Evolutionary conservation across 2,329 filamentous ascomycete genomes (phyloP).

Genomic region (Cladophialophora psammophila): DNA sequence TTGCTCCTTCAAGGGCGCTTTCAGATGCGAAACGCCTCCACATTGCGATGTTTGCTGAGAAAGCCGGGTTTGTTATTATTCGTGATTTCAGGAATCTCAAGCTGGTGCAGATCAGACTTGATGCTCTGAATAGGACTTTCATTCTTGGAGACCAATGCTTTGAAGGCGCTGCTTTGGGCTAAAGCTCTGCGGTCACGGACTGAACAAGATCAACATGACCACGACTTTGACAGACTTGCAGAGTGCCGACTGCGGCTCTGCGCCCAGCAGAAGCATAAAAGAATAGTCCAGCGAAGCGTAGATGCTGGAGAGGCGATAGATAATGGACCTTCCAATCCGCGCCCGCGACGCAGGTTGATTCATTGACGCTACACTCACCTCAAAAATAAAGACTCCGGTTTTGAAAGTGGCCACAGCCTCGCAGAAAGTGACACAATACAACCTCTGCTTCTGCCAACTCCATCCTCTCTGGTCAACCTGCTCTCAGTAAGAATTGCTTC

Average conservation of each 20-base stretch:
- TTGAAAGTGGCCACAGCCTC: background rate
- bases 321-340: background rate
- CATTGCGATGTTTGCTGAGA: too few species aligned
- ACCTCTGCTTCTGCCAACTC: background rate
- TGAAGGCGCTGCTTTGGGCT: background rate
- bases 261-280: conserved; percentile 8
- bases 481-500: background rate
- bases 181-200: background rate
- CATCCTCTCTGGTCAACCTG: background rate
- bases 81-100: too few species aligned
- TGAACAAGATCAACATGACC: background rate
- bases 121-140: too few species aligned
- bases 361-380: background rate
- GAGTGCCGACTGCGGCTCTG: background rate
- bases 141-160: too few species aligned
- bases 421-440: background rate
- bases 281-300: conserved; percentile 12
- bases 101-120: too few species aligned
- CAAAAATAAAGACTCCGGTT: background rate
- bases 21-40: background rate
- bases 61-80: too few species aligned
- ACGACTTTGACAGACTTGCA: background rate
- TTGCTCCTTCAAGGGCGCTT: background rate
- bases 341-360: background rate
- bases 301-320: background rate